Percentiles rank a stretch among this genome's conserved stretches.
phyloP scores from a whole-genome alignment of 2,329 filamentous ascomycete genomes.

The Acrocalymma vagum region DNA sequence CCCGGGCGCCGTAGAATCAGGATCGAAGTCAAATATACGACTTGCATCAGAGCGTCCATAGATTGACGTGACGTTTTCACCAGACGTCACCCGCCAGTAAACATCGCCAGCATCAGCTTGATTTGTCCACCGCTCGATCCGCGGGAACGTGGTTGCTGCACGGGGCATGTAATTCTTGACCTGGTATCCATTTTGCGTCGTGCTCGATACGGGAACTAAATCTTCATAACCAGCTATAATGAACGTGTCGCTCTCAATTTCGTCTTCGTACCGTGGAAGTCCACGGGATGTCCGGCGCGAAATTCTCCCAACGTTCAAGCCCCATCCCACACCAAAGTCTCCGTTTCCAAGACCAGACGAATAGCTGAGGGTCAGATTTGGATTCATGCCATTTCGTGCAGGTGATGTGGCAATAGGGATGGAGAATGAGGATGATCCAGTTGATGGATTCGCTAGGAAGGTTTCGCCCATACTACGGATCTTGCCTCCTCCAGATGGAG shows the following conservation, averaged over 20 bases:
- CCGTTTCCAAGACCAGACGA: slow-evolving; percentile 38
- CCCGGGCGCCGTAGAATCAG: not conserved
- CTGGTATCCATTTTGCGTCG: slow-evolving; percentile 5
- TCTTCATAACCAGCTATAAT: slow-evolving; percentile 31
- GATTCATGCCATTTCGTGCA: slow-evolving; percentile 9
- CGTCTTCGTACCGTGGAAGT: slow-evolving; percentile 31
- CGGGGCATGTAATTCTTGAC: slow-evolving; percentile 23
- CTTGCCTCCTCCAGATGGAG: slow-evolving; percentile 9
- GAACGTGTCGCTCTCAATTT: slow-evolving; percentile 26
- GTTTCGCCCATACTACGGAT: slow-evolving; percentile 11
- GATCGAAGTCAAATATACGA: slow-evolving; percentile 1
- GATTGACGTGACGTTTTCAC: slow-evolving; percentile 14
- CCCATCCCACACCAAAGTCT: slow-evolving; percentile 41
- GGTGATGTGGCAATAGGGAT: slow-evolving; percentile 16
- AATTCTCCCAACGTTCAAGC: slow-evolving; percentile 20
- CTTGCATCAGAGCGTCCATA: slow-evolving; percentile 14
- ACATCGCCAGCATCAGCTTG: slow-evolving; percentile 1
- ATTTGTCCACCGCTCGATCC: slow-evolving; percentile 23
- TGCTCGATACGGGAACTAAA: slow-evolving; percentile 28
- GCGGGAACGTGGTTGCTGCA: slow-evolving; percentile 15
- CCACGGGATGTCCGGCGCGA: slow-evolving; percentile 30
- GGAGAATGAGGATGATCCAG: slow-evolving; percentile 6
- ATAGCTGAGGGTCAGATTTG: slow-evolving; percentile 28
- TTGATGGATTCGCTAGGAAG: slow-evolving; percentile 14
- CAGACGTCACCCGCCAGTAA: slow-evolving; percentile 28